Base-by-base conservation (phyloP, 1,284 basidiomycete genomes). In the Sphagnurus paluster region DNA sequence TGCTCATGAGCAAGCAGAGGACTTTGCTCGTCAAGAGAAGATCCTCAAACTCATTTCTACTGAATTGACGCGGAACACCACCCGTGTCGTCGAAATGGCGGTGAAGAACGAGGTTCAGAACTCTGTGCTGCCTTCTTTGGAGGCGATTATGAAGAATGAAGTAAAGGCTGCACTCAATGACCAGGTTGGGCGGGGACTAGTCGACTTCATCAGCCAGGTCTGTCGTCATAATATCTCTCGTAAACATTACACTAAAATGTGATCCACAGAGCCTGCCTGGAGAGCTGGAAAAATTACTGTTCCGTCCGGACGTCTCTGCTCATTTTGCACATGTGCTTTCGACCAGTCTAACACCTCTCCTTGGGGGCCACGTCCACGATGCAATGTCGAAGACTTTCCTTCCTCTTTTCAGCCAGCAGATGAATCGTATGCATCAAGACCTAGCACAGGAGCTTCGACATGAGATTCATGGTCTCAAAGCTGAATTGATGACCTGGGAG, bases 41-140 rank as follows among this genome's bases (percentile, higher is more conserved):
- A 87, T 92, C 50, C 69, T 92, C 58, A 90, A 90, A 68, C 70
- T 92, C 34, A 90, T 92, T 55, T 90, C 88, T 13, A 88, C 79
- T 2, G 87, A 91, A 63, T 71, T 92, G 43, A 90, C 86, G 5
- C 82, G 83, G 69, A 91, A 91, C 58, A 92, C 89, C 5, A 88
- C 87, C 5, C 79, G 86, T 9, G 86, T 92, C 32, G 88, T 93
- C 34, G 89, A 92, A 67, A 76, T 83, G 71, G 88, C 89, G 7
- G 84, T 93, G 57, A 90, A 88, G 70, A 74, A 71, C 42, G 87
- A 91, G 63, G 82, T 92, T 10, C 85, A 87, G 60, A 82, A 76
- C 56, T 88, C 86, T 0, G 87, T 93, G 10, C 70, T 91, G 13
- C 90, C 89, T 9, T 79, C 87, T 10, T 70, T 93, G 20, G 85